Evolutionary conservation across 805 yeast species (phyloP).

Genomic region (Lipomyces starkeyi): DNA sequence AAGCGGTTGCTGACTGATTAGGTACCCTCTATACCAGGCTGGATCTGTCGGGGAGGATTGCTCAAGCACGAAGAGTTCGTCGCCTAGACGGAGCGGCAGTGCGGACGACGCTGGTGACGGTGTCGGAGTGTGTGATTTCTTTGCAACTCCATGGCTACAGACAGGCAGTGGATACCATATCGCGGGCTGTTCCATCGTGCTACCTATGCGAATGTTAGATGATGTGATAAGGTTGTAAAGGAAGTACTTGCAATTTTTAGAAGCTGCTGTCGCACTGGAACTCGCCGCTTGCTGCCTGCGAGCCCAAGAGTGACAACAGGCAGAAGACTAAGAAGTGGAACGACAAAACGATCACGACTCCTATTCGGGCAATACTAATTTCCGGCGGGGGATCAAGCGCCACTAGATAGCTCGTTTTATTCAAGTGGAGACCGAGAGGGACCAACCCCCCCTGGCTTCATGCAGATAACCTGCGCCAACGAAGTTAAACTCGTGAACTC

Average conservation of each 20-base stretch:
- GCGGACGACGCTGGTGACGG: slow-evolving; percentile 11
- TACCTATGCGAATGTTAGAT: background rate
- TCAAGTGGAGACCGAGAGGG: background rate
- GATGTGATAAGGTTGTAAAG: background rate
- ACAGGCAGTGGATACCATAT: slow-evolving; percentile 14
- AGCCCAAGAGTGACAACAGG: background rate
- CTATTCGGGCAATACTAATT: background rate
- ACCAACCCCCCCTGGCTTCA: background rate
- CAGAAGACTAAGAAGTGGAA: background rate
- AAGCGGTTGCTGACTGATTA: slow-evolving; percentile 61
- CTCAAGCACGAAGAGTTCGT: slow-evolving; percentile 77
- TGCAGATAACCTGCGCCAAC: background rate
- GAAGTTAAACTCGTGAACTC: background rate
- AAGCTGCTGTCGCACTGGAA: background rate
- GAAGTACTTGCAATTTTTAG: background rate
- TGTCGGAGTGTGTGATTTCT: slow-evolving; percentile 19
- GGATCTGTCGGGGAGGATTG: slow-evolving; percentile 52
- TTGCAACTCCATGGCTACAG: slow-evolving; percentile 26
- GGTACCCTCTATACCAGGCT: slow-evolving; percentile 82
- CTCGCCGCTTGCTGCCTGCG: background rate
- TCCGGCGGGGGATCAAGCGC: background rate
- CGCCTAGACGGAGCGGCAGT: slow-evolving; percentile 55
- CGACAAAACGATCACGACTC: background rate
- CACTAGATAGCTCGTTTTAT: background rate
- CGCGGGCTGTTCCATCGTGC: background rate